Conservation (phyloP, 352 stramenopile genomes). For the Globisporangium middletonii region DNA sequence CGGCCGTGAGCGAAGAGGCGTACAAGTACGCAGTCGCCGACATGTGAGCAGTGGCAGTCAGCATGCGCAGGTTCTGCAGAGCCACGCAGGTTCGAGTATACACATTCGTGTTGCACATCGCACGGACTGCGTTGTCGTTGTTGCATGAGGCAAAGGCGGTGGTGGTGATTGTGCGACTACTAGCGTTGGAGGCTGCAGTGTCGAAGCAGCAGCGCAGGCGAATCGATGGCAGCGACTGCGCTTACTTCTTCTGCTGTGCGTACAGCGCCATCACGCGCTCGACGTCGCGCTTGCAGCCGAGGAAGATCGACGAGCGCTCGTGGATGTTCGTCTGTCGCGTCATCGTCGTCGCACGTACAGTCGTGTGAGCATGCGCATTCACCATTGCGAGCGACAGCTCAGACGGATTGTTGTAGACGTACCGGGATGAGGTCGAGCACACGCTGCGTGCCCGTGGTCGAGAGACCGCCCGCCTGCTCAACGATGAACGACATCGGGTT, state of each 20-base stretch:
- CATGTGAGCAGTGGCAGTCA: constrained; percentile 42
- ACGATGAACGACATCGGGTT: constrained; percentile 99
- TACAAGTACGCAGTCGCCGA: constrained; percentile 80
- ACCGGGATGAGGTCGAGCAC: constrained; percentile 93
- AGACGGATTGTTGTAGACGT: constrained; percentile 12
- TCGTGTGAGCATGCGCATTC: not conserved
- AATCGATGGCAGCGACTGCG: not conserved
- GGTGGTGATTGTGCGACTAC: too few relatives aligned
- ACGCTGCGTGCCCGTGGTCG: constrained; percentile 91
- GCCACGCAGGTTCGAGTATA: too few relatives aligned
- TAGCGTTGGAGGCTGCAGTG: too few relatives aligned
- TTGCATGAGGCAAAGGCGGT: too few relatives aligned
- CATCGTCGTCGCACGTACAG: not conserved
- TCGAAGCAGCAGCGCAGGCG: not conserved
- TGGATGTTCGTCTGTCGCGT: constrained; percentile 88
- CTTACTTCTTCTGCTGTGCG: constrained; percentile 52
- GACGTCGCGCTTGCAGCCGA: constrained; percentile 90
- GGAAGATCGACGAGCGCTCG: constrained; percentile 96
- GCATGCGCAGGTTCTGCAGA: too few relatives aligned
- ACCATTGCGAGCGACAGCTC: not conserved
- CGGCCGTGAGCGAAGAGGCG: constrained; percentile 58
- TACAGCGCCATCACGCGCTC: constrained; percentile 75
- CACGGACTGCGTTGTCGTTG: too few relatives aligned
- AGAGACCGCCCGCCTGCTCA: constrained; percentile 95
- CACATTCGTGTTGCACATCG: too few relatives aligned